Evolutionary conservation across 768 basidiomycete species (phyloP), one percentile per base, ranked within the genome.

Genomic region (Termitomyces heimii): DNA sequence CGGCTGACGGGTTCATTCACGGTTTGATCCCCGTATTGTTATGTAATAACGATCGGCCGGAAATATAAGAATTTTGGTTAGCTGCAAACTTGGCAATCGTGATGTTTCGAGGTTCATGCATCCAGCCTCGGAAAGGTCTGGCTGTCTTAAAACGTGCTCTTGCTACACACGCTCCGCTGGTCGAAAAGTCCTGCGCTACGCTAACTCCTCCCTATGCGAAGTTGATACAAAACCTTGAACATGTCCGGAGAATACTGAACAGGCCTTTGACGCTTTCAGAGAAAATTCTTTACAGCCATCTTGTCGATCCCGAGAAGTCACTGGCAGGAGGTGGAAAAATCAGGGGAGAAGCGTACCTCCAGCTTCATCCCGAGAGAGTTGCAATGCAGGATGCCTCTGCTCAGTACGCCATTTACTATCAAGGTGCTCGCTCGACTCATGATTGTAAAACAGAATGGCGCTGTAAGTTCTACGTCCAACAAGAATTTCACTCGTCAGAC

Each of bases 311-410:
- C 4, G 82, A 87, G 56, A 83, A 85, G 65, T 84, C 77, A 54
- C 72, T 95, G 47, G 79, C 80, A 35, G 72, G 80, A 45, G 82
- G 82, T 29, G 82, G 84, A 31, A 85, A 81, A 62, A 79, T 93
- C 40, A 79, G 95, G 64, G 96, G 95, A 20, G 85, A 94, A 69
- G 78, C 85, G 8, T 96, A 98, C 72, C 78, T 99, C 47, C 94
- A 94, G 74, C 82, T 99, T 34, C 80, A 75, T 60, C 97, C 96
- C 5, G 89, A 96, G 71, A 77, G 97, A 59, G 97, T 98, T 31
- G 97, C 97, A 14, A 97, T 98, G 92, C 96, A 98, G 68, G 93
- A 97, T 77, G 88, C 89, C 62, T 89, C 86, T 57, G 85, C 92
- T 43, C 92, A 94, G 89, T 92, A 75, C 72, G 91, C 77, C 35